Conservation (phyloP, 2,329 filamentous ascomycete species). For the Drechslerella dactyloides region DNA sequence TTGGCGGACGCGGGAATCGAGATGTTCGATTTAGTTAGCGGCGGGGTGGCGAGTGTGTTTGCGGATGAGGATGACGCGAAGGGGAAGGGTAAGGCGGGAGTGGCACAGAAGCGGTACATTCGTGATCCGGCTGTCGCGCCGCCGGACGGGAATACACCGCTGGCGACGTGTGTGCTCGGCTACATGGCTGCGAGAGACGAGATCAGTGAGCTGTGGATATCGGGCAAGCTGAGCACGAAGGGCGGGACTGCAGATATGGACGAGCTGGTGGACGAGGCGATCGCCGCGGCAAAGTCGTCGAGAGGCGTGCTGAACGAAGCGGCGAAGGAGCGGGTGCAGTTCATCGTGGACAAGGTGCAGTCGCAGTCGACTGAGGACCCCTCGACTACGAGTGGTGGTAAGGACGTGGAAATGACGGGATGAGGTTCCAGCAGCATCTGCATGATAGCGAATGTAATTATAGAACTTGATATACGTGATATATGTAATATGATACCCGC, state of each 20-base stretch:
- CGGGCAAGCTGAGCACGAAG: slow-evolving; percentile 67
- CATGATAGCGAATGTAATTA: slow-evolving; percentile 44
- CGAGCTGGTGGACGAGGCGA: slow-evolving; percentile 53
- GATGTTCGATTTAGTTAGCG: slow-evolving; percentile 86
- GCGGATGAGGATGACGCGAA: slow-evolving; percentile 61
- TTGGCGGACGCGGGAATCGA: slow-evolving; percentile 95
- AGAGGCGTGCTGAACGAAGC: slow-evolving; percentile 55
- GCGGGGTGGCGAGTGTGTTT: slow-evolving; percentile 79
- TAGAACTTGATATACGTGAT: slow-evolving; percentile 33
- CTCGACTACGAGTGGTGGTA: slow-evolving; percentile 1
- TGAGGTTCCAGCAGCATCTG: slow-evolving; percentile 15
- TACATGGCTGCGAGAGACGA: slow-evolving; percentile 88
- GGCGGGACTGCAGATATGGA: slow-evolving; percentile 51
- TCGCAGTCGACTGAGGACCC: not conserved
- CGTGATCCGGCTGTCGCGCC: slow-evolving; percentile 32
- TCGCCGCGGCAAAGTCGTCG: slow-evolving; percentile 52
- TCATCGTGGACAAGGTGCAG: slow-evolving; percentile 49
- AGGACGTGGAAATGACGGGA: slow-evolving; percentile 44
- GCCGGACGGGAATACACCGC: slow-evolving; percentile 21
- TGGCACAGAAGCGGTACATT: slow-evolving; percentile 26
- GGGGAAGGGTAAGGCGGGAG: slow-evolving; percentile 54
- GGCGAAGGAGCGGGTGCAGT: slow-evolving; percentile 53
- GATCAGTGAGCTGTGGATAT: slow-evolving; percentile 93
- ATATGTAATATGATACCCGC: slow-evolving; percentile 43
- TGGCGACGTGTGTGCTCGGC: slow-evolving; percentile 85